Percentiles rank a stretch among this genome's conserved stretches.
Evolutionary conservation across 2,329 filamentous ascomycete genomes (phyloP).

Genomic region (Fusarium sublunatum): DNA sequence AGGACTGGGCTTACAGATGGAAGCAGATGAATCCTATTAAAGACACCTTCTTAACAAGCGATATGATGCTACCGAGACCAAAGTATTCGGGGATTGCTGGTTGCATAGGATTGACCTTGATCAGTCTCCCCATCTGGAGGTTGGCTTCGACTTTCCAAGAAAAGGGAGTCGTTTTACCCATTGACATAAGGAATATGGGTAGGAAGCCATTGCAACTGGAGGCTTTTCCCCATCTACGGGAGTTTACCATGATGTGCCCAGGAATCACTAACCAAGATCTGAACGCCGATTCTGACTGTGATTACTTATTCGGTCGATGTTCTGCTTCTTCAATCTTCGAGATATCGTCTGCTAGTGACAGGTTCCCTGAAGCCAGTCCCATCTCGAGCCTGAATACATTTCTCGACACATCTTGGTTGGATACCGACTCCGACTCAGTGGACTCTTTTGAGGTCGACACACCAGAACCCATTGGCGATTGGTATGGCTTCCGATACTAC

Average conservation of each 20-base stretch:
- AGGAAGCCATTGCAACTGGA: not conserved
- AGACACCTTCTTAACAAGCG: conserved; percentile 20
- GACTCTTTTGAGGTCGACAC: not conserved
- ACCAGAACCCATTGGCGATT: conserved; percentile 3
- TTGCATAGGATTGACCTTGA: not conserved
- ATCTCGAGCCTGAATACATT: not conserved
- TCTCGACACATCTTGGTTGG: not conserved
- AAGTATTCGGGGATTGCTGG: not conserved
- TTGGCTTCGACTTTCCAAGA: conserved; percentile 12
- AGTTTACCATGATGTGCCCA: conserved; percentile 27
- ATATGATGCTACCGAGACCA: conserved; percentile 17
- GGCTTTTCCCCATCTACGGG: conserved; percentile 8
- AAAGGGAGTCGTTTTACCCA: not conserved
- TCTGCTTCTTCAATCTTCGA: not conserved
- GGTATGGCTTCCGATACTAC: conserved; percentile 37
- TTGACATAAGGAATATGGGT: not conserved
- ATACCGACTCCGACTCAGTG: not conserved
- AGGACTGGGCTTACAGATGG: not conserved
- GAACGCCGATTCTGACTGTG: not conserved
- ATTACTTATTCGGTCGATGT: not conserved
- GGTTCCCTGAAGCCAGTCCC: not conserved
- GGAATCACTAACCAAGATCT: not conserved
- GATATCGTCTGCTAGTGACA: too few relatives aligned
- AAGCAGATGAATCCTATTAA: conserved; percentile 10
- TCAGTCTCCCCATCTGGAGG: conserved; percentile 10